phyloP scores from a whole-genome alignment of 495 filamentous ascomycete species.

The Cercophora scortea region DNA sequence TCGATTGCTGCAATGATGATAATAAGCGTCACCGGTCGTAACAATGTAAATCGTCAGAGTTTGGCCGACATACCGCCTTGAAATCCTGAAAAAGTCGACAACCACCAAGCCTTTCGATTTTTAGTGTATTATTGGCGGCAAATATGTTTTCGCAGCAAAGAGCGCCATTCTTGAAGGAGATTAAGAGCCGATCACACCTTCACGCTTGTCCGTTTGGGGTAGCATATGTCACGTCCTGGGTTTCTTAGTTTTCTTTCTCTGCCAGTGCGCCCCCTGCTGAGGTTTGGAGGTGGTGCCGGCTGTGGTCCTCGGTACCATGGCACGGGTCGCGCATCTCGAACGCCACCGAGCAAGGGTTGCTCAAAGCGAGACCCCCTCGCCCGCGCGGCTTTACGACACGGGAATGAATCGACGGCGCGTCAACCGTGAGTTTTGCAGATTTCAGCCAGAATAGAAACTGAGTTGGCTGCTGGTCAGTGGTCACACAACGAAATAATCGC shows the following conservation, averaged over 20 bases:
- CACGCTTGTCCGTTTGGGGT: too few relatives aligned
- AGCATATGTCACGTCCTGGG: too few relatives aligned
- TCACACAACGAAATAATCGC: too few relatives aligned
- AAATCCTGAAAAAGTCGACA: too few relatives aligned
- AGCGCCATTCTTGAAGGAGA: too few relatives aligned
- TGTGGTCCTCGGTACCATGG: constrained; percentile 3
- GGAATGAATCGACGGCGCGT: constrained; percentile 8
- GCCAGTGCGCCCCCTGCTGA: not conserved
- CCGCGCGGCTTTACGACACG: constrained; percentile 17
- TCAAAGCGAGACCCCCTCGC: constrained; percentile 3
- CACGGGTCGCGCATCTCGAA: constrained; percentile 8
- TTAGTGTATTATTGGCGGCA: too few relatives aligned
- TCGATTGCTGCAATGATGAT: not conserved
- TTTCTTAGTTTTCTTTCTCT: not conserved
- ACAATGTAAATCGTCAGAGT: constrained; percentile 1
- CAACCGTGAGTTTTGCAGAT: constrained; percentile 2
- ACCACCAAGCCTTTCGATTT: too few relatives aligned
- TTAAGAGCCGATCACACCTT: too few relatives aligned
- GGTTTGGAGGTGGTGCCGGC: not conserved
- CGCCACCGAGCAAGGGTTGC: constrained; percentile 11
- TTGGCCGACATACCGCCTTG: constrained; percentile 20
- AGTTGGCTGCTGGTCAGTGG: not conserved
- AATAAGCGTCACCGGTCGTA: not conserved
- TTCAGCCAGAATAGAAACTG: constrained; percentile 12
- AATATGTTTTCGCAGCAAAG: too few relatives aligned